Evolutionary conservation across 2,329 filamentous ascomycete species (phyloP), one percentile per base, ranked within the genome.

Genomic region (Penicillium psychrosexuale): DNA sequence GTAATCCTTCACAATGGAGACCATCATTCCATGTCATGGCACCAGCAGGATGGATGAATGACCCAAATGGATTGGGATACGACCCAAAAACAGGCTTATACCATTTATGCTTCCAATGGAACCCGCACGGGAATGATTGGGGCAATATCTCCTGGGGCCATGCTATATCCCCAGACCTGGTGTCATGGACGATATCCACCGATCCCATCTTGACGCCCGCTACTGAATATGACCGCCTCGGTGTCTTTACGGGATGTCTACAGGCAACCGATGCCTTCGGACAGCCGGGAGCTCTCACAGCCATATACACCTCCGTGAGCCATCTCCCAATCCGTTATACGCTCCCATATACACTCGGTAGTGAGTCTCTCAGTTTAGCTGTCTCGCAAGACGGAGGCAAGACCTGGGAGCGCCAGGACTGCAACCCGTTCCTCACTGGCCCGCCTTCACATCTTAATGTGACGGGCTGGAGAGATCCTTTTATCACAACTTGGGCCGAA

Each of bases 391-490:
- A 78, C 51, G 65, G 68, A 3, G 76, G 75, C 2, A 57, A 58
- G 31, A 73, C 68, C 9, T 78, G 74, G 72, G 48, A 63, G 22
- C 72, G 73, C 13, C 54, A 64, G 13, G 50, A 55, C 6, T 61
- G 63, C 8, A 78, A 78, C 55, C 75, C 76, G 0, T 67, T 77
- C 19, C 58, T 77, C 22, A 46, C 66, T 3, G 68, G 68, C 1
- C 69, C 73, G 1, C 74, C 75, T 17, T 30, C 51, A 2, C 56
- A 66, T 27, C 30, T 75, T 0, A 52, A 66, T 8, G 73, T 77
- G 12, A 76, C 73, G 1, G 75, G 73, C 3, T 78, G 72, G 70
- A 64, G 76, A 53, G 76, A 78, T 56, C 76, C 76, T 0, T 77
- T 66, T 47, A 55, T 77, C 11, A 59, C 60, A 6, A 54, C 53